These are phyloP conservation scores for Suillus variegatus DNA, from an alignment of 768 basidiomycete species.

Conservation along the genomic window DNA sequence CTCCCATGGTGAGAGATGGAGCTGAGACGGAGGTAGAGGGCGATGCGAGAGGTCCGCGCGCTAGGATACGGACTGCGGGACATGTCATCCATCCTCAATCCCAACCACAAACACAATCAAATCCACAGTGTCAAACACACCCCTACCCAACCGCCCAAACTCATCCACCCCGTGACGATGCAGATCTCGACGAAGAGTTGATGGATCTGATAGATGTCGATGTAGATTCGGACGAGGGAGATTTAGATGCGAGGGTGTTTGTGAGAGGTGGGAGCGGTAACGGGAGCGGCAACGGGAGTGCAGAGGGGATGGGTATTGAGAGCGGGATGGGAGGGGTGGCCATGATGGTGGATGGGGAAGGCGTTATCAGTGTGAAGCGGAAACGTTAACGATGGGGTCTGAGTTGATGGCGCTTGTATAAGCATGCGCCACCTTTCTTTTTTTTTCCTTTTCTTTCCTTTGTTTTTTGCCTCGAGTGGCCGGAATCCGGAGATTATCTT, in stretches of 20 bases:
- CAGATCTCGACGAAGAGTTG: constrained; percentile 27
- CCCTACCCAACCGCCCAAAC: background rate
- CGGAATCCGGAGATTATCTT: background rate
- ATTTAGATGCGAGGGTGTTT: background rate
- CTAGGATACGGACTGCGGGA: constrained; percentile 29
- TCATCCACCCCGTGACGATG: constrained; percentile 9
- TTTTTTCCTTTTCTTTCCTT: background rate
- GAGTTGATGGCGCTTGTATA: background rate
- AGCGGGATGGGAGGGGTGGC: background rate
- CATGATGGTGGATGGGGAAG: constrained; percentile 10
- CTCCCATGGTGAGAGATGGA: constrained; percentile 27
- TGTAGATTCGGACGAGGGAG: constrained; percentile 12
- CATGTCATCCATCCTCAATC: constrained; percentile 15
- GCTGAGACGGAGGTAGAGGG: constrained; percentile 36
- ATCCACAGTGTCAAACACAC: background rate
- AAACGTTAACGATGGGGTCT: constrained; percentile 10
- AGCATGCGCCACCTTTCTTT: background rate
- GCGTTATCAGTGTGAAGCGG: constrained; percentile 13
- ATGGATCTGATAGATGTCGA: constrained; percentile 20
- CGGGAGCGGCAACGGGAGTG: constrained; percentile 12
- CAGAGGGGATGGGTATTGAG: constrained; percentile 7
- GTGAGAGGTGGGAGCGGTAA: constrained; percentile 19
- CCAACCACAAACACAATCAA: background rate
- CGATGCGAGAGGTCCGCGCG: constrained; percentile 23
- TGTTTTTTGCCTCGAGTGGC: background rate